Evolutionary conservation across 768 basidiomycete species (phyloP).

Genomic region (Suillus alpinus): DNA sequence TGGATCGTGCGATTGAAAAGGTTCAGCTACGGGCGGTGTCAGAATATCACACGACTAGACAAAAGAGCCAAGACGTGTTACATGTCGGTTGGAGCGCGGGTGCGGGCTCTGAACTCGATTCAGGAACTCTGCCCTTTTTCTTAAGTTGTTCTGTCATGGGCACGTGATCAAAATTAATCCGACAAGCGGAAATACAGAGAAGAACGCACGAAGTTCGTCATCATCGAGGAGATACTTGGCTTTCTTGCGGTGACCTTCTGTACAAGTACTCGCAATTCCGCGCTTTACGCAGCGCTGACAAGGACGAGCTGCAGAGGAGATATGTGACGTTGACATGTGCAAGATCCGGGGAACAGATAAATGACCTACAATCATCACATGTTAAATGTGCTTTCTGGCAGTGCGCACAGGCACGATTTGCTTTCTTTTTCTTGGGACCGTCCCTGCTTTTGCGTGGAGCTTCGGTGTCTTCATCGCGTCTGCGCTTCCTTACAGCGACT

Average conservation of each 20-base stretch:
- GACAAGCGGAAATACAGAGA: slow-evolving; percentile 2
- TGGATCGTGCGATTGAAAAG: slow-evolving; percentile 53
- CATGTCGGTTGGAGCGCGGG: slow-evolving; percentile 29
- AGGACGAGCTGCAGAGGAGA: slow-evolving; percentile 69
- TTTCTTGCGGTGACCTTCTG: slow-evolving; percentile 95
- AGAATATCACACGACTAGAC: slow-evolving; percentile 7
- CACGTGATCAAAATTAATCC: slow-evolving; percentile 24
- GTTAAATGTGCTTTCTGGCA: slow-evolving; percentile 98
- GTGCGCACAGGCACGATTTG: slow-evolving; percentile 88
- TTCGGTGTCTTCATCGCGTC: slow-evolving; percentile 60
- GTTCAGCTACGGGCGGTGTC: slow-evolving; percentile 39
- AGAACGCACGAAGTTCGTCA: slow-evolving; percentile 76
- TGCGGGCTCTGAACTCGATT: slow-evolving; percentile 29
- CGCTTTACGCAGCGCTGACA: slow-evolving; percentile 96
- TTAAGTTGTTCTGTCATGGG: slow-evolving; percentile 38
- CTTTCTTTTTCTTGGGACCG: slow-evolving; percentile 92
- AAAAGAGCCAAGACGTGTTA: slow-evolving; percentile 17
- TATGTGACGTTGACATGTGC: slow-evolving; percentile 10
- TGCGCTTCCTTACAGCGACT: slow-evolving; percentile 47
- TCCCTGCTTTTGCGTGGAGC: slow-evolving; percentile 62
- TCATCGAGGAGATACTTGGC: slow-evolving; percentile 96
- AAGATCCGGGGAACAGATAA: background rate
- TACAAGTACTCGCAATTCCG: slow-evolving; percentile 82
- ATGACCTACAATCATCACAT: slow-evolving; percentile 90
- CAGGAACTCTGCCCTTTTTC: slow-evolving; percentile 21